A percentile compares a stretch with the other conserved stretches of the same genome.
phyloP scores from a whole-genome alignment of 2,329 filamentous ascomycete species.

The Zymoseptoria crescenta region DNA sequence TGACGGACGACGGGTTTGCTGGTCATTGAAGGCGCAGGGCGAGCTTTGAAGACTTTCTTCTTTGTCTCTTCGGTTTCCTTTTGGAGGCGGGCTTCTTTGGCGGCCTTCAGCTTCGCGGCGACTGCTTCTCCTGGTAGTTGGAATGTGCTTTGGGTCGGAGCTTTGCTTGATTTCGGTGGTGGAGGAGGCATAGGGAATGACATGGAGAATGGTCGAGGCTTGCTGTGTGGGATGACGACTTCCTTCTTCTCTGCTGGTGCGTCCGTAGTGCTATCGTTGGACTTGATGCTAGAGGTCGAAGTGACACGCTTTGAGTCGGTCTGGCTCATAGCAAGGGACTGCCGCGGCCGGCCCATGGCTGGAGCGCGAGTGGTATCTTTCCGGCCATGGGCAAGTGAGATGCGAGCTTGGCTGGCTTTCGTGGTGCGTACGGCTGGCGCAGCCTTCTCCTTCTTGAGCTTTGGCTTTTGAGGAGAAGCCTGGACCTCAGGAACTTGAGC shows the following conservation, averaged over 20 bases:
- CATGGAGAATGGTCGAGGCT: slow-evolving; percentile 41
- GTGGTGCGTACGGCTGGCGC: slow-evolving; percentile 24
- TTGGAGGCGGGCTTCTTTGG: slow-evolving; percentile 41
- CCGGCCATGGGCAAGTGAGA: slow-evolving; percentile 24
- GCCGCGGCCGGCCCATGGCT: slow-evolving; percentile 13
- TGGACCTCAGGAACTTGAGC: slow-evolving; percentile 26
- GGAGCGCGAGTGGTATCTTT: slow-evolving; percentile 18
- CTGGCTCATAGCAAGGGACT: slow-evolving; percentile 15
- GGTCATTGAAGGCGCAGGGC: slow-evolving; percentile 33
- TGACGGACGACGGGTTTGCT: slow-evolving; percentile 33
- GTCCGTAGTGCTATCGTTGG: not conserved
- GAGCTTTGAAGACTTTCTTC: slow-evolving; percentile 40
- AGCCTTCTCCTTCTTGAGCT: slow-evolving; percentile 17
- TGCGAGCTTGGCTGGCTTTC: slow-evolving; percentile 25
- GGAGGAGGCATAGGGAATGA: slow-evolving; percentile 42
- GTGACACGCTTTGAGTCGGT: slow-evolving; percentile 12
- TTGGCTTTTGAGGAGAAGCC: slow-evolving; percentile 23
- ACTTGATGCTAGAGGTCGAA: slow-evolving; percentile 13
- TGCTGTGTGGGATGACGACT: slow-evolving; percentile 31
- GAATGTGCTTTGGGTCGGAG: slow-evolving; percentile 44
- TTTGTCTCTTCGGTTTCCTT: slow-evolving; percentile 33
- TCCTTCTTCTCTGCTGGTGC: slow-evolving; percentile 18
- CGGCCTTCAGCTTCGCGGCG: slow-evolving; percentile 46
- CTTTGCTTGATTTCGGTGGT: slow-evolving; percentile 43
- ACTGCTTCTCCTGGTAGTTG: slow-evolving; percentile 47